Evolutionary conservation across 139 green algal species (phyloP), one percentile per base, ranked within the genome.

Genomic region (Diplosphaera chodatii): DNA sequence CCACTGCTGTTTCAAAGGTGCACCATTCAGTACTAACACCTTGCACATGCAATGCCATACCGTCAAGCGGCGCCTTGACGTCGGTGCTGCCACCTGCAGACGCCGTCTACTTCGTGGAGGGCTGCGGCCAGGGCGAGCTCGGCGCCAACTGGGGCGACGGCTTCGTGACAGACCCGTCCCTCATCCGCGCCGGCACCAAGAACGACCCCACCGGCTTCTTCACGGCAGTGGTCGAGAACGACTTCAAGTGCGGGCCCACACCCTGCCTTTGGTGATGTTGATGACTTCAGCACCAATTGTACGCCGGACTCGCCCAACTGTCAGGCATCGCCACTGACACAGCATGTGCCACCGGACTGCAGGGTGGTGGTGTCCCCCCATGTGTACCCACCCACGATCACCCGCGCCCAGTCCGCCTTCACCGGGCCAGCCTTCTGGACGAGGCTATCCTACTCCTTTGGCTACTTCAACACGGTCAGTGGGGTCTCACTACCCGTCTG

Each of bases 171-270:
- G 48, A 77, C 64, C 48, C 31, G 33, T 25, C 0, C 32, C 6
- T 64, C 41, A 25, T 77, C 28, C 48, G 8, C 13, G 22, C 67
- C 2, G 72, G 66, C 4, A 28, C 41, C 25, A 32, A 21, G 4
- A 63, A 72, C 37, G 79, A 87, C 68, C 70, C 82, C 64, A 81
- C 68, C 34, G 76, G 73, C 40, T 87, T 87, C 70, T 85, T 87
- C 62, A 59, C 48, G 13, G 16, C 48, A 4, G 10, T 59, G 13
- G 48, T 59, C 48, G 25, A 25, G 13, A n/a, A 10, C 48, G 25
- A 25, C 16, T 59, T n/a, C 48, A 21, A 59, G 48, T 59, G 48
- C 37, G 10, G 37, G 37, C 37, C 37, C 6, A 6, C 37, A 48
- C 37, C 37, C 6, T 48, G 10, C 37, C 37, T 20, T 48, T 10